A percentile compares a stretch with the other conserved stretches of the same genome.
Conservation (phyloP, 2,329 filamentous ascomycete species). For the Clarireedia hainanense region DNA sequence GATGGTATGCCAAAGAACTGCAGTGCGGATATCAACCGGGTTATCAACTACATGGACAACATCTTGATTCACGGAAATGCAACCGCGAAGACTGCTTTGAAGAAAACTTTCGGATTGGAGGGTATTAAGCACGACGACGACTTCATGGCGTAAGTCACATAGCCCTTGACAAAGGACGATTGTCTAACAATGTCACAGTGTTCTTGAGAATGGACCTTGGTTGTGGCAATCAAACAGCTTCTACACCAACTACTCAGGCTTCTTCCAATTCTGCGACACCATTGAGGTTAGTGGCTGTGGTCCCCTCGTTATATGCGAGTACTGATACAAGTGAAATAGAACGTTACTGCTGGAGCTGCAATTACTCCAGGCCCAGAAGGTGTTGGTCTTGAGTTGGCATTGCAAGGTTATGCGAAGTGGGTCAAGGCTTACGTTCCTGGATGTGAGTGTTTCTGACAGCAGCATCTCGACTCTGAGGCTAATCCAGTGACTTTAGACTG, state of each 20-base stretch:
- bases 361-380: constrained; percentile 33
- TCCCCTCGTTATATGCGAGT: background rate
- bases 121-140: constrained; percentile 18
- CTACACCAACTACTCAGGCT: constrained; percentile 38
- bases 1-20: constrained; percentile 52
- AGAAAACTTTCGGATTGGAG: constrained; percentile 43
- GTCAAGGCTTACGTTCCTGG: constrained; percentile 40
- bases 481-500: constrained; percentile 33
- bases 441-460: constrained; percentile 31
- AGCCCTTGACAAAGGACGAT: background rate
- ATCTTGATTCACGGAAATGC: constrained; percentile 36
- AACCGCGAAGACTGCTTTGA: constrained; percentile 37
- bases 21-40: constrained; percentile 41
- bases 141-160: constrained; percentile 4
- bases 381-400: constrained; percentile 45
- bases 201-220: constrained; percentile 48
- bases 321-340: constrained; percentile 1
- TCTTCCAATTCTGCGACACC: constrained; percentile 37
- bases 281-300: constrained; percentile 29
- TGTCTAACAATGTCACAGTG: constrained; percentile 25
- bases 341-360: constrained; percentile 28
- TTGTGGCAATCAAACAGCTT: constrained; percentile 49
- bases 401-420: constrained; percentile 48
- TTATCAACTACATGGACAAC: constrained; percentile 47
- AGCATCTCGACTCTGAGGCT: background rate